phyloP scores from a whole-genome alignment of 441 rosid species.

The Eutrema salsugineum region DNA sequence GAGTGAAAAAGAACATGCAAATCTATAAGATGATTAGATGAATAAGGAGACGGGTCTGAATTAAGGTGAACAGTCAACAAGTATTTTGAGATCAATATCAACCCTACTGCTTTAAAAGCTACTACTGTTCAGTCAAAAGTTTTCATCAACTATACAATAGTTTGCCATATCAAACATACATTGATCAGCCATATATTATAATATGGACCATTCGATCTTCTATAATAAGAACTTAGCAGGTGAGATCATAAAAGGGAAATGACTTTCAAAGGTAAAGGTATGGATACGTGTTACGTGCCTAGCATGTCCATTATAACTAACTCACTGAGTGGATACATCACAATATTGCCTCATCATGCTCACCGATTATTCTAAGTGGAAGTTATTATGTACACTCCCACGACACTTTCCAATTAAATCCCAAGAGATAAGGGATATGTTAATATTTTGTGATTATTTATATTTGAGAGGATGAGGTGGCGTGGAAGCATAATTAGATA shows the following conservation, averaged over 20 bases:
- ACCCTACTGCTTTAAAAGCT: not conserved
- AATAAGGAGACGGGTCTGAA: not conserved
- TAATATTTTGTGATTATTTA: not conserved
- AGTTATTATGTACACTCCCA: conserved; percentile 18
- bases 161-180: not conserved
- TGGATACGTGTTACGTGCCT: conserved; percentile 13
- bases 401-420: not conserved
- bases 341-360: not conserved
- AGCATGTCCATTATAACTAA: conserved; percentile 1
- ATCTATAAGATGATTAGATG: not conserved
- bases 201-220: not conserved
- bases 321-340: conserved; percentile 10
- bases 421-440: not conserved
- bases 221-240: not conserved
- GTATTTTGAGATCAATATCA: not conserved
- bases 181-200: not conserved
- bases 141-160: not conserved
- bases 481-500: conserved; percentile 14
- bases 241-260: not conserved
- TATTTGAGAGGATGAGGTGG: conserved; percentile 4
- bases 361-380: conserved; percentile 17
- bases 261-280: conserved; percentile 1
- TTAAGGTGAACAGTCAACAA: not conserved
- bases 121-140: not conserved
- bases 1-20: not conserved